Evolutionary conservation across 2,329 filamentous ascomycete species (phyloP).

Genomic region (Aspergillus sp.): DNA sequence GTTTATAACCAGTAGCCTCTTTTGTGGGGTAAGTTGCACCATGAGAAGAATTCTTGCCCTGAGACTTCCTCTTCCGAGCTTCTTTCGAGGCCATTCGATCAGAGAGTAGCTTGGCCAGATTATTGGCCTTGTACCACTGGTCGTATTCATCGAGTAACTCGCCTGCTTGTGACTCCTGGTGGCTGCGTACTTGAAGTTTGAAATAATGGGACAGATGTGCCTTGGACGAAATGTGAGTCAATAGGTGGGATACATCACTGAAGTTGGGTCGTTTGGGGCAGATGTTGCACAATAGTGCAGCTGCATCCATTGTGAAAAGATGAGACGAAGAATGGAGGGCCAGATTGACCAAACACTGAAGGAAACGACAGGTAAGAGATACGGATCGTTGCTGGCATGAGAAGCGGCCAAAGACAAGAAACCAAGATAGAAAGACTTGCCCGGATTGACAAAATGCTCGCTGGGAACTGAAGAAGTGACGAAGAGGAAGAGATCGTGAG

Average conservation of each 20-base stretch:
- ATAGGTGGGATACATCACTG: constrained; percentile 83
- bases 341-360: constrained; percentile 7
- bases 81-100: constrained; percentile 75
- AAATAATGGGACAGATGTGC: constrained; percentile 83
- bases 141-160: constrained; percentile 65
- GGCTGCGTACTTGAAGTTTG: constrained; percentile 69
- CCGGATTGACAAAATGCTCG: constrained; percentile 6
- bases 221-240: constrained; percentile 90
- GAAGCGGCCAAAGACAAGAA: constrained; percentile 12
- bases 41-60: constrained; percentile 7
- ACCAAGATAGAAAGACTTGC: constrained; percentile 18
- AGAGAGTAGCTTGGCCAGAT: constrained; percentile 68
- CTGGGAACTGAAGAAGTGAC: constrained; percentile 16
- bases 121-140: constrained; percentile 69
- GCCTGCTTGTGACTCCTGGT: constrained; percentile 62
- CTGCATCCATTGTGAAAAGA: constrained; percentile 36
- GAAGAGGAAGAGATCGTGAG: constrained; percentile 9
- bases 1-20: constrained; percentile 4
- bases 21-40: constrained; percentile 1
- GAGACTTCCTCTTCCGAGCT: constrained; percentile 51
- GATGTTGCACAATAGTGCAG: constrained; percentile 74
- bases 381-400: constrained; percentile 15
- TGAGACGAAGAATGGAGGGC: constrained; percentile 11
- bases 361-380: constrained; percentile 23
- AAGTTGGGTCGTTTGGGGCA: constrained; percentile 77